Conservation (phyloP, 2,329 filamentous ascomycete species). For the Aspergillus novoparasiticus region DNA sequence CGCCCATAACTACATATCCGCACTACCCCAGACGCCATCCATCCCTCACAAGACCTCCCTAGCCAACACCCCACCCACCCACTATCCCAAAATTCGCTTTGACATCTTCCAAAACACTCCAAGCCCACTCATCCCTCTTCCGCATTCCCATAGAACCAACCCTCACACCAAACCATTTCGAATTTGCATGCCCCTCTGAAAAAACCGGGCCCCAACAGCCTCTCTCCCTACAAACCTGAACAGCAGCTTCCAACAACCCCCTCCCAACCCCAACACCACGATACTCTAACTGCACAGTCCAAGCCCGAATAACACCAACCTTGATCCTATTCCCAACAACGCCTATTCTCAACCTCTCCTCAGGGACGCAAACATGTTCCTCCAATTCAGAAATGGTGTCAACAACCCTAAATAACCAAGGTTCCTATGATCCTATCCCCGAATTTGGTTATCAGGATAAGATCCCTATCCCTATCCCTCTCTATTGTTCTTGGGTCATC, state of each 20-base stretch:
- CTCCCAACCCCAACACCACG: slow-evolving; percentile 71
- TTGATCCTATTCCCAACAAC: neutral
- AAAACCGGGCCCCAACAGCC: slow-evolving; percentile 72
- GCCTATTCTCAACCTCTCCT: neutral
- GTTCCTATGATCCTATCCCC: slow-evolving; percentile 71
- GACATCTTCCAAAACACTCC: neutral
- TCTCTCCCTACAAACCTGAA: slow-evolving; percentile 66
- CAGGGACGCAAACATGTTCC: neutral
- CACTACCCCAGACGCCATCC: too few species aligned
- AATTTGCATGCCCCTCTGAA: slow-evolving; percentile 58
- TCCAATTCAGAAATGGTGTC: neutral
- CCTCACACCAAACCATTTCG: neutral
- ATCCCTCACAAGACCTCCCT: too few species aligned
- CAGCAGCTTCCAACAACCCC: slow-evolving; percentile 72
- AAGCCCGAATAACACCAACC: slow-evolving; percentile 67
- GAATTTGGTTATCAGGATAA: slow-evolving; percentile 61
- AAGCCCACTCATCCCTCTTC: neutral
- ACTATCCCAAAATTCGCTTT: too few species aligned
- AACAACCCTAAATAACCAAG: slow-evolving; percentile 57
- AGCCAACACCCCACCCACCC: too few species aligned
- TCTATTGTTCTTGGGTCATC: too few species aligned
- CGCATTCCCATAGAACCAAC: neutral
- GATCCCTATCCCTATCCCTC: slow-evolving; percentile 51
- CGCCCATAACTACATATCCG: too few species aligned
- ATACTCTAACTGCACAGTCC: slow-evolving; percentile 74